Base-by-base conservation (phyloP, 1,139 yeast genomes). In the Arxiozyma heterogenica region DNA sequence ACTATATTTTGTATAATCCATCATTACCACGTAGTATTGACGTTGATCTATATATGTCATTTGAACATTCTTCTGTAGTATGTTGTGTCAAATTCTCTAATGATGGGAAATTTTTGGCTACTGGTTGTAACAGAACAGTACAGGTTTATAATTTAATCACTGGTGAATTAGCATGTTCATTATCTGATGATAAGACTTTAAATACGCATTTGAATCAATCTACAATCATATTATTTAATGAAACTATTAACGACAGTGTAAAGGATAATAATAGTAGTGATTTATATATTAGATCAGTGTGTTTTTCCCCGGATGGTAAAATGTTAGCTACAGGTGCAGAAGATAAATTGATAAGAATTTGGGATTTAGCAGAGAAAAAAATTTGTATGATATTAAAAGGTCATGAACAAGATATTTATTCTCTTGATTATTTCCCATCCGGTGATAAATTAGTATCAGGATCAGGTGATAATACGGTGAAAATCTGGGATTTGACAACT, bases 241-340 rank as follows among this genome's bases (percentile, higher is more conserved):
- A 41, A 11, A 41, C 42, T n/a, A 48, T 20, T 41, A 47, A 47
- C 38, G 34, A 47, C 17, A 22, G 22, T 5, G 45, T 47, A 1
- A 44, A 51, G 9, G 53, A 52, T n/a, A 27, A 44, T 17, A 53
- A 44, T 6, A 30, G 44, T n/a, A 15, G 39, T 34, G 97, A 91
- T 70, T 77, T 93, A 66, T 91, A 93, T 73, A 90, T 91, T 64
- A 82, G 98, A 66, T 86, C 95, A 1, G 96, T 93, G 51, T 90
- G 97, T 69, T 90, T 91, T 74, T 86, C 95, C 2, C 97, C 98
- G 47, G 97, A 91, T 73, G 97, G 97, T 52, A 88, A 88, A 71
- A 86, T 81, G 64, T 79, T 91, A 65, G 98, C 97, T 41, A 91
- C 98, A n/a, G 98, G 98, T 65, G 97, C 98, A 46, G 98, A 91